These are phyloP conservation scores for Rhizopogon vulgaris DNA, from an alignment of 768 basidiomycete genomes.

Conservation along the genomic window DNA sequence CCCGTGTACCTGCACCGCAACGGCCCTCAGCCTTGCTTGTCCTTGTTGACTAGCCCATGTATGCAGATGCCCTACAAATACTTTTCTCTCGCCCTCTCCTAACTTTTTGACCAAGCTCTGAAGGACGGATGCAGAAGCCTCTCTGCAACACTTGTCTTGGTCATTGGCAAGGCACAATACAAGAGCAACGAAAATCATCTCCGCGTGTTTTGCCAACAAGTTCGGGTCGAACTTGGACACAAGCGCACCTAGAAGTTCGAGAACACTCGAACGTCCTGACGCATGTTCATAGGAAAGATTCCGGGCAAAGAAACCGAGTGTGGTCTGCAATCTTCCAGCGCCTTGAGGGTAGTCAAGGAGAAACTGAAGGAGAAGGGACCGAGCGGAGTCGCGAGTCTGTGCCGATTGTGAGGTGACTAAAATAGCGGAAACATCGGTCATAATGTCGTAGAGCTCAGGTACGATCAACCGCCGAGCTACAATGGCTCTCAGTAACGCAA, in stretches of 20 bases:
- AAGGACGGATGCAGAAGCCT: constrained; percentile 81
- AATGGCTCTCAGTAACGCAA: constrained; percentile 85
- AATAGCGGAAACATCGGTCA: constrained; percentile 88
- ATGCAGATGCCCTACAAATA: constrained; percentile 66
- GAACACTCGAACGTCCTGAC: constrained; percentile 86
- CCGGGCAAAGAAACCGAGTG: constrained; percentile 87
- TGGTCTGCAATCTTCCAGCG: constrained; percentile 78
- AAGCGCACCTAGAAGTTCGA: constrained; percentile 86
- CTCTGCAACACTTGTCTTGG: constrained; percentile 81
- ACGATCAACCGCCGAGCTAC: constrained; percentile 88
- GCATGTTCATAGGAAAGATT: constrained; percentile 90
- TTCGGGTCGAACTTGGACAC: constrained; percentile 76
- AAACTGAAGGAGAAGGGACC: constrained; percentile 87
- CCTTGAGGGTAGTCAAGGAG: constrained; percentile 97
- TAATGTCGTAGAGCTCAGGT: constrained; percentile 94
- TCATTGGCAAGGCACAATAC: constrained; percentile 95
- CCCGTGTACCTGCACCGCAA: constrained; percentile 80
- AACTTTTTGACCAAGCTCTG: constrained; percentile 69
- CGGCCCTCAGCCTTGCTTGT: constrained; percentile 57
- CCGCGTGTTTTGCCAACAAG: constrained; percentile 73
- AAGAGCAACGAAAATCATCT: constrained; percentile 85
- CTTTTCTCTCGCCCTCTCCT: constrained; percentile 47
- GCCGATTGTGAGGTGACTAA: constrained; percentile 91
- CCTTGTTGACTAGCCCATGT: constrained; percentile 67
- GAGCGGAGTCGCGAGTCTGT: constrained; percentile 87